Base-by-base conservation (phyloP, 345 rosid species). In the Populus deltoides region DNA sequence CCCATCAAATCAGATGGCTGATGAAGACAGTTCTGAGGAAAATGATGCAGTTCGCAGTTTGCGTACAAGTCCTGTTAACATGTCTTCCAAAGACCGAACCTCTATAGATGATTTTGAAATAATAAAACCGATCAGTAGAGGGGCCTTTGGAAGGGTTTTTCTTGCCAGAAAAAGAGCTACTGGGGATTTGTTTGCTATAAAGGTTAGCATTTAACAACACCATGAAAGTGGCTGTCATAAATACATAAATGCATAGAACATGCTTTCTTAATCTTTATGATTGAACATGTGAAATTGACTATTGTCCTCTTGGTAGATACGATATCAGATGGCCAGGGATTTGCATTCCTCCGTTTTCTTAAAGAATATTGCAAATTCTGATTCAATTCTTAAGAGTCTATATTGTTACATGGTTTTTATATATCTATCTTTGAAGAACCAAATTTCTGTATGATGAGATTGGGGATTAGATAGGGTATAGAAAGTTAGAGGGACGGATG, bases 91-190 rank as follows among this genome's bases (percentile, higher is more conserved):
- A 88, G 97, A 96, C 80, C 83, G 99, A 74, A 96, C 98, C 41
- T 93, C 98, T 22, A 96, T 96, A 70, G 99, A 96, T 85, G 99
- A 96, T 86, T 96, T 96, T 77, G 97, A 96, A 84, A 96, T 96
- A 75, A 96, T 93, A 75, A 96, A 93, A 88, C 99, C 99, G 72
- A 92, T 96, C 77, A 96, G 99, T 84, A 88, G 93, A 41, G 99
- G 99, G 79, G 98, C 98, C 79, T 96, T 87, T 79, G 99, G 99
- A 74, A 86, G 97, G 80, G 98, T 96, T 74, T 93, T 93, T 81
- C 98, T 96, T 73, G 90, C 99, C 45, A 88, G 84, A 77, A 96
- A 96, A 85, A 89, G 97, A 83, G 89, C 96, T 55, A 96, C 98
- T 0, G 99, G 98, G 66, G 99, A 96, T 83, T 85, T 91, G 70